phyloP scores from a whole-genome alignment of 2,329 filamentous ascomycete genomes.

The Dichotomopilus funicola region DNA sequence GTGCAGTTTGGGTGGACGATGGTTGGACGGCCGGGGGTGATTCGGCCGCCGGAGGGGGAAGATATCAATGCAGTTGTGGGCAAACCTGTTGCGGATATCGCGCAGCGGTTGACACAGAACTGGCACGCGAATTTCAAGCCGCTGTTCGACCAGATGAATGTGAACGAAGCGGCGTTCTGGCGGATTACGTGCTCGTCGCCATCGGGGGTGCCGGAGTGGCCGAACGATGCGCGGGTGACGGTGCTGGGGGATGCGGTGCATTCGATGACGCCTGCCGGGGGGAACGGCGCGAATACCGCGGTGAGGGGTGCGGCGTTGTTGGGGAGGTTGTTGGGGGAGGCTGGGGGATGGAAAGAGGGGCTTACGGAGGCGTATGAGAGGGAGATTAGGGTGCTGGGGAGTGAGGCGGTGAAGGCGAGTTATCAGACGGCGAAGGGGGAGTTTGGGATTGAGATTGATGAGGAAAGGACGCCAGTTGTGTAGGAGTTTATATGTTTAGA shows the following conservation, averaged over 20 bases:
- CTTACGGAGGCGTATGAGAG: slow-evolving; percentile 52
- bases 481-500: background rate
- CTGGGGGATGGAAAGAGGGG: slow-evolving; percentile 47
- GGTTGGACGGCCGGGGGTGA: slow-evolving; percentile 49
- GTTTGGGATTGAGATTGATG: slow-evolving; percentile 37
- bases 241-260: slow-evolving; percentile 53
- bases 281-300: slow-evolving; percentile 52
- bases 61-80: slow-evolving; percentile 46
- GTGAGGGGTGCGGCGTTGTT: slow-evolving; percentile 49
- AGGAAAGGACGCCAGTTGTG: slow-evolving; percentile 23
- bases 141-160: slow-evolving; percentile 52
- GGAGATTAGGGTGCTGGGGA: slow-evolving; percentile 55
- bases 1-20: slow-evolving; percentile 59
- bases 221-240: slow-evolving; percentile 51
- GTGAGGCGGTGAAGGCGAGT: slow-evolving; percentile 48
- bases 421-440: slow-evolving; percentile 40
- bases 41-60: slow-evolving; percentile 53
- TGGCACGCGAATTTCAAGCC: slow-evolving; percentile 52
- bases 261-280: slow-evolving; percentile 52
- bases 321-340: slow-evolving; percentile 44
- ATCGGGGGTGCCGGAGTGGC: slow-evolving; percentile 53
- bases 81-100: slow-evolving; percentile 48
- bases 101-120: slow-evolving; percentile 44
- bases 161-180: slow-evolving; percentile 55
- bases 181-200: slow-evolving; percentile 60